Evolutionary conservation across 345 rosid genomes (phyloP).

Genomic region (Passiflora organensis): DNA sequence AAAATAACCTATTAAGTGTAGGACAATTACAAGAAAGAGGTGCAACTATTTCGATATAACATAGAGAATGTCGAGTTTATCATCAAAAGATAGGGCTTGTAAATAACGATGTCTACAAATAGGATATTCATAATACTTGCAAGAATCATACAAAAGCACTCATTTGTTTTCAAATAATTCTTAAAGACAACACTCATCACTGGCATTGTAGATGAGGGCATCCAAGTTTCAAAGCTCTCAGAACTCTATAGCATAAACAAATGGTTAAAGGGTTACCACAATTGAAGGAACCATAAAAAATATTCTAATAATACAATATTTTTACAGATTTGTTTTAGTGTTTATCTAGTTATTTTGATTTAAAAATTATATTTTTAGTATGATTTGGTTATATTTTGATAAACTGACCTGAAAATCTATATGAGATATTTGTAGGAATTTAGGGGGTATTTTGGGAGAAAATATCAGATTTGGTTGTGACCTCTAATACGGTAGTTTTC

Average conservation of each 20-base stretch:
- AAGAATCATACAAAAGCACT: background rate
- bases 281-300: background rate
- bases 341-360: no score
- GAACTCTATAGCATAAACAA: background rate
- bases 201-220: background rate
- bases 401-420: no score
- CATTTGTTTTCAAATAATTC: background rate
- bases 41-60: background rate
- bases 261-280: constrained; percentile 7
- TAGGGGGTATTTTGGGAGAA: no score
- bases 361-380: no score
- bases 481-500: no score
- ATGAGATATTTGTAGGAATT: no score
- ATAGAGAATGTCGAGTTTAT: constrained; percentile 1
- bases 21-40: background rate
- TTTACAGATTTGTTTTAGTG: no score
- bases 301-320: no score
- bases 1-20: background rate
- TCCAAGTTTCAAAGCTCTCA: background rate
- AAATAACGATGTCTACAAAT: constrained; percentile 2
- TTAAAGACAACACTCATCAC: background rate
- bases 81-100: background rate
- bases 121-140: background rate
- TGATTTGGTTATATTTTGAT: no score
- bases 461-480: no score